A percentile compares a stretch with the other conserved stretches of the same genome.
phyloP scores from a whole-genome alignment of 495 filamentous ascomycete species.

The Massariosphaeria phaeospora region DNA sequence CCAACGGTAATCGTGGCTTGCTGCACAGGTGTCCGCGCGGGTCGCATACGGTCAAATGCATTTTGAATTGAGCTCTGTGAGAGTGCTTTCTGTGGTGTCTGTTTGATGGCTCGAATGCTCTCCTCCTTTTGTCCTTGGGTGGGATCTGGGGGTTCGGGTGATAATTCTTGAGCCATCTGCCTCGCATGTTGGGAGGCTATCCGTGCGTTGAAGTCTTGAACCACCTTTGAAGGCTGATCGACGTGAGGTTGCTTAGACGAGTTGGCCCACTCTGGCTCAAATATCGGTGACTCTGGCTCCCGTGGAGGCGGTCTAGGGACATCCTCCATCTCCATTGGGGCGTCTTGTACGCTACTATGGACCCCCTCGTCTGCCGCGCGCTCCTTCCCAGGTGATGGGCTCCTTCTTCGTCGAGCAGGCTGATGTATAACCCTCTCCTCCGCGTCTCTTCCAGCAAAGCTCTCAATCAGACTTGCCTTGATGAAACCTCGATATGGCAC shows the following conservation, averaged over 20 bases:
- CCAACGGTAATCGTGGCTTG: conserved; percentile 88
- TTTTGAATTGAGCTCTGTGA: conserved; percentile 53
- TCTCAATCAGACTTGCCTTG: conserved; percentile 22
- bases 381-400: not conserved
- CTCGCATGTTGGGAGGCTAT: conserved; percentile 33
- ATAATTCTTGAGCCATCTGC: conserved; percentile 1
- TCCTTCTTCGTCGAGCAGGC: not conserved
- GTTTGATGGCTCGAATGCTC: conserved; percentile 22
- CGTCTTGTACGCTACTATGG: too few species aligned
- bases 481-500: conserved; percentile 12
- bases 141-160: not conserved
- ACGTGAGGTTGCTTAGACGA: not conserved
- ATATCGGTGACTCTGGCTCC: not conserved
- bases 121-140: conserved; percentile 10
- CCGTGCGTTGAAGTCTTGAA: conserved; percentile 43
- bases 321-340: too few species aligned
- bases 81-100: conserved; percentile 29
- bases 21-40: conserved; percentile 60
- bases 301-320: not conserved
- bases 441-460: conserved; percentile 16
- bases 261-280: not conserved
- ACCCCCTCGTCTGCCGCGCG: too few species aligned
- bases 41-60: conserved; percentile 63
- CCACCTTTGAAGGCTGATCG: conserved; percentile 15
- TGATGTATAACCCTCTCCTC: conserved; percentile 5